Base-by-base conservation (phyloP, 2,329 filamentous ascomycete species). In the Hypoxylon sp. region DNA sequence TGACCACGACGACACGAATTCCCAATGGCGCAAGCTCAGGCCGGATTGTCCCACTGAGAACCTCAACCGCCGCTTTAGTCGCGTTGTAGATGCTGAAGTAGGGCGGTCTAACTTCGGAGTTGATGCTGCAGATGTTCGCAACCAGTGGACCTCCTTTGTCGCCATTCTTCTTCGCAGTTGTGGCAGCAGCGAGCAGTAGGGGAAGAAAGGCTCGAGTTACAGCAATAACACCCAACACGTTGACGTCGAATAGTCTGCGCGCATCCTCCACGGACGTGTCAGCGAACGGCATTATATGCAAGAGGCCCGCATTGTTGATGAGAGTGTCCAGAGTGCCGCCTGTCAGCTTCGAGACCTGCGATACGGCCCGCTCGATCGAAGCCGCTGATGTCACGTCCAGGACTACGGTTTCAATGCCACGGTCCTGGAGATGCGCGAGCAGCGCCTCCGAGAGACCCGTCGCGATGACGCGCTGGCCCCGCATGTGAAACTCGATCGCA, bases 381-480 rank as follows among this genome's bases (percentile, higher is more conserved):
- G 21, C 17, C 1, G 39, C 27, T 0, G 72, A 76, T 5, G 76
- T 76, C 29, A 76, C 76, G 42, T 77, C 75, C 19, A 76, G 47
- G 27, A 69, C 63, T 1, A 73, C 32, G 0, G 72, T 74, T 47
- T 75, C 72, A 10, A 76, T 67, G 17, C 72, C 72, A 13, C 72
- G 60, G 7, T 60, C 65, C 13, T 19, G 48, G 7, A 75, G 65
- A 11, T 57, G 53, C 7, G 62, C 39, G 24, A 75, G 72, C 1
- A 72, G 61, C 2, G 62, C 11, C 8, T 72, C 65, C 7, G 72
- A 69, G 11, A 76, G 58, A 10, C 73, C 76, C n/a, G 75, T 74
- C 6, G 76, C 76, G 60, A 77, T 72, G 24, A 78, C 76, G 6
- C 73, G 71, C 65, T 77, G 76, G 39, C 75, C 75, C 44, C 74